Base-by-base conservation (phyloP, 2,329 filamentous ascomycete genomes). In the Calycina herbarum region DNA sequence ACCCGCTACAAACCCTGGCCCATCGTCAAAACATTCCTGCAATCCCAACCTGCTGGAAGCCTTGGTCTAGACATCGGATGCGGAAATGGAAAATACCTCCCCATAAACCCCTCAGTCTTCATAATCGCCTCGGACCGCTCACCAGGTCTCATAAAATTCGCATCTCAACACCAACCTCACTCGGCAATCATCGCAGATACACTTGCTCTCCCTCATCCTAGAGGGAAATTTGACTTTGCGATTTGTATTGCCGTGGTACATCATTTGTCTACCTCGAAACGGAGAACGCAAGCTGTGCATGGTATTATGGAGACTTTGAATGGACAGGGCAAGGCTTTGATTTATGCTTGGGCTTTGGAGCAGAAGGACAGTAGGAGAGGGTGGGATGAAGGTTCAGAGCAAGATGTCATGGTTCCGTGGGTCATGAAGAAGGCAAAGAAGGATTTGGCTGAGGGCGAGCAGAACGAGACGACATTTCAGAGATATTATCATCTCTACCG, bases 371-470 rank as follows among this genome's bases (percentile, higher is more conserved):
- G 93, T 78, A 86, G 95, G 65, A 83, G 95, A 68, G 94, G 94
- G 2, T 99, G 94, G 94, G 88, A 93, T 75, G 89, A 91, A 76
- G 88, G 88, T 24, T 86, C 89, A 68, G 85, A 90, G 70, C 94
- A 98, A 81, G 95, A 99, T 80, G 88, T 95, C 67, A 90, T 98
- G 81, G 95, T 99, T 59, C 94, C 95, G 15, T 99, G 95, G 95
- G 93, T 98, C 29, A 86, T 94, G 70, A 76, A 73, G 68, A 76
- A 63, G 48, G 68, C 68, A 57, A 82, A 81, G 72, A 75, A 74
- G 61, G 73, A 74, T 31, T 66, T 31, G 61, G 70, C 70, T 27
- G 71, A 73, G 57, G 72, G 76, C 31, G 70, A 75, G 62, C 71
- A 74, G 63, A 78, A 78, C 62, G 75, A 78, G 68, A 73, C 72